Conservation (phyloP, 768 basidiomycete genomes). For the Leccinum variicolor region DNA sequence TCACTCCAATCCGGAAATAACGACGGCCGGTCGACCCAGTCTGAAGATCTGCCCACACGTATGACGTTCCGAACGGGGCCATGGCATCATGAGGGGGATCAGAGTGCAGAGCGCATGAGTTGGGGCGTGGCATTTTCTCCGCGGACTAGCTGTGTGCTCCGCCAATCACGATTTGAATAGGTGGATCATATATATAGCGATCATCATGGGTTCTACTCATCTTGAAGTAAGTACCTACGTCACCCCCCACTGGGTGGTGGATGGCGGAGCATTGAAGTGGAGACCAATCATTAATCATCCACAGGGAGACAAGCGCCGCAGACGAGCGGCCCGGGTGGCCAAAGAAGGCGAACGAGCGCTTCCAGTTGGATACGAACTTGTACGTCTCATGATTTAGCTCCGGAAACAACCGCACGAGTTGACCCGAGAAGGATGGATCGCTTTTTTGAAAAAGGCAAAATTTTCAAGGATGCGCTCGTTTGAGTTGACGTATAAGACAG, state of each 20-base stretch:
- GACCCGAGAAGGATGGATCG: slow-evolving; percentile 2
- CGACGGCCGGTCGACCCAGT: neutral
- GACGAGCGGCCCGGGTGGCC: neutral
- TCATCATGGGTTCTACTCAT: neutral
- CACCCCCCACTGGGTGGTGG: neutral
- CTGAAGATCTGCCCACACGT: neutral
- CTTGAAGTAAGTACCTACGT: neutral
- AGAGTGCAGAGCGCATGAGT: neutral
- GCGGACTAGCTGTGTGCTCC: neutral
- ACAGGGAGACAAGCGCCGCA: neutral
- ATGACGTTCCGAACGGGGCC: neutral
- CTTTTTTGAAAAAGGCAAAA: neutral
- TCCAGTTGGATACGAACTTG: neutral
- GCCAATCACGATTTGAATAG: neutral
- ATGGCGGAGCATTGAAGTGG: neutral
- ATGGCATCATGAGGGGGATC: neutral
- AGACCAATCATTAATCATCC: neutral
- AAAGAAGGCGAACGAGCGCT: neutral
- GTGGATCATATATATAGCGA: neutral
- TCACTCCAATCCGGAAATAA: slow-evolving; percentile 1
- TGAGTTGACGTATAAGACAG: neutral
- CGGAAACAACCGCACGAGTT: neutral
- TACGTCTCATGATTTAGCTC: neutral
- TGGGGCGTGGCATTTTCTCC: neutral
- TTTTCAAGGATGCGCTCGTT: neutral